These are phyloP conservation scores for Phytomonas sp. DNA, from an alignment of 208 protist species.

Conservation along the genomic window DNA sequence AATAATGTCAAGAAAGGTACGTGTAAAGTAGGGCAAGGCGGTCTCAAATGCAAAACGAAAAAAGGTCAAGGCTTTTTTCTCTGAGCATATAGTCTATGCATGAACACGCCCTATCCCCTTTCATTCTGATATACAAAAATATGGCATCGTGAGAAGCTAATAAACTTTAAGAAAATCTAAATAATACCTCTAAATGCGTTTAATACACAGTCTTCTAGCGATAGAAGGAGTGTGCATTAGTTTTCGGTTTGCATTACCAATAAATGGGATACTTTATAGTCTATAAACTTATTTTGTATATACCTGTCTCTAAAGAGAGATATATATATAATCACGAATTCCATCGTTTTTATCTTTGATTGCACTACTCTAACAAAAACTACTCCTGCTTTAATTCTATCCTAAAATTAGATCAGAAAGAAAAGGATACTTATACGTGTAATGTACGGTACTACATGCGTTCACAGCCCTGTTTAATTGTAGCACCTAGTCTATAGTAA, in stretches of 20 bases:
- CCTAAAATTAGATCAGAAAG: not conserved
- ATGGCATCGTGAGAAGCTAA: not conserved
- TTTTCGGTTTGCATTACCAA: not conserved
- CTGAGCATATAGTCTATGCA: not conserved
- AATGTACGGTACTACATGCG: not conserved
- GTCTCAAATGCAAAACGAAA: not conserved
- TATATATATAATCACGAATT: constrained; percentile 1
- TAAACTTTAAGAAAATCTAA: not conserved
- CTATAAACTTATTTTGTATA: not conserved
- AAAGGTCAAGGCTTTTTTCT: not conserved
- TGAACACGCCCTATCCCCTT: not conserved
- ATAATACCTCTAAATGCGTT: not conserved
- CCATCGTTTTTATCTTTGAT: not conserved
- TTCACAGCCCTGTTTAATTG: not conserved
- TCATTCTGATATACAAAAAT: not conserved
- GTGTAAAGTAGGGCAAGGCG: not conserved
- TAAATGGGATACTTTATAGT: not conserved
- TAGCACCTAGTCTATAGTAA: not conserved
- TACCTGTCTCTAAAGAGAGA: not conserved
- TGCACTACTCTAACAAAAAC: not conserved
- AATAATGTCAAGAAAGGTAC: not conserved
- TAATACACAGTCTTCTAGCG: not conserved
- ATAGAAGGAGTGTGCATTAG: not conserved
- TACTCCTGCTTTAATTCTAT: not conserved
- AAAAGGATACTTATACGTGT: not conserved